These are phyloP conservation scores for Paspalum vaginatum DNA, from an alignment of 176 grass and related monocot species.

Conservation along the genomic window DNA sequence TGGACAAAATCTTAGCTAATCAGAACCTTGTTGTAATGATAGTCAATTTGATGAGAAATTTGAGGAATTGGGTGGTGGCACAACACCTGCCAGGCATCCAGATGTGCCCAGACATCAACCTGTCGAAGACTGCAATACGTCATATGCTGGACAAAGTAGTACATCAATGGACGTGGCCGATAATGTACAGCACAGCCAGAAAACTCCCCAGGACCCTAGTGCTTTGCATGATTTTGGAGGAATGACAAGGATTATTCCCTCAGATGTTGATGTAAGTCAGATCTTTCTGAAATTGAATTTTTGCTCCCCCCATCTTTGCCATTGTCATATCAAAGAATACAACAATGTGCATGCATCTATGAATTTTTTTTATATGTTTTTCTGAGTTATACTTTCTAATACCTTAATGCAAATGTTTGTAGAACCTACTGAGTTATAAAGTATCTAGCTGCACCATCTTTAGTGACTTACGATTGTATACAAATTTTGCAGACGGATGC, in stretches of 20 bases:
- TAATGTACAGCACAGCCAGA: conserved; percentile 45
- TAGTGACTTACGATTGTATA: conserved; percentile 31
- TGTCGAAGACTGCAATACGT: conserved; percentile 37
- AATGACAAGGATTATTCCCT: conserved; percentile 91
- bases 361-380: conserved; percentile 19
- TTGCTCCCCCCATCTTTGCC: too few species aligned
- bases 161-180: conserved; percentile 43
- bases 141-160: conserved; percentile 43
- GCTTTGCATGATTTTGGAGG: conserved; percentile 73
- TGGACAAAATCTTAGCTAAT: conserved; percentile 33
- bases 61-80: conserved; percentile 70
- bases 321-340: neutral
- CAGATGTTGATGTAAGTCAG: conserved; percentile 78
- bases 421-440: conserved; percentile 1
- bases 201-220: conserved; percentile 49
- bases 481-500: conserved; percentile 77
- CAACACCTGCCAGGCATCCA: conserved; percentile 44
- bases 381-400: neutral
- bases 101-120: conserved; percentile 26
- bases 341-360: conserved; percentile 22
- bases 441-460: neutral
- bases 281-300: conserved; percentile 19
- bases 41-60: conserved; percentile 97
- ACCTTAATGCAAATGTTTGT: conserved; percentile 21
- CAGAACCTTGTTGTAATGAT: conserved; percentile 30